A percentile compares a stretch with the other conserved stretches of the same genome.
Conservation (phyloP, 2,329 filamentous ascomycete genomes). For the Teratosphaeria zuluensis region DNA sequence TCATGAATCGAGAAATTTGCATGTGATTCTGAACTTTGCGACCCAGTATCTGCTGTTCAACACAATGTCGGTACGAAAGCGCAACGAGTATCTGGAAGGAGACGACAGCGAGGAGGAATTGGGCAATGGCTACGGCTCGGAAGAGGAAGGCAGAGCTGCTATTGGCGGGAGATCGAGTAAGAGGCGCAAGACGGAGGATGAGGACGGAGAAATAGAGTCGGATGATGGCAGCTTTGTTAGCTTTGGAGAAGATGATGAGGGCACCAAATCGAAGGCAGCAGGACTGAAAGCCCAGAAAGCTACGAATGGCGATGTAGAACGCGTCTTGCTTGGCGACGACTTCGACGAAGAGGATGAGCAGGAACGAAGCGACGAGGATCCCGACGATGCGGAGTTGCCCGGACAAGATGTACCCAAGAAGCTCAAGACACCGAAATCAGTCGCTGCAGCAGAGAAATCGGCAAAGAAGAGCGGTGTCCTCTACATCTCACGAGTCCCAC, state of each 20-base stretch:
- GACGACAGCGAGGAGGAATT: conserved; percentile 35
- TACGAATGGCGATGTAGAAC: background rate
- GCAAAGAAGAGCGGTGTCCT: conserved; percentile 68
- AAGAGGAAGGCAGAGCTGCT: conserved; percentile 54
- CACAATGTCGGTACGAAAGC: conserved; percentile 57
- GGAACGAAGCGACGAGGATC: conserved; percentile 5
- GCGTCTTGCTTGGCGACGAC: conserved; percentile 5
- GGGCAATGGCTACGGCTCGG: conserved; percentile 52
- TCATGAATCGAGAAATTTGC: background rate
- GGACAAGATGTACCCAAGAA: conserved; percentile 3
- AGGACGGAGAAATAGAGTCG: conserved; percentile 38
- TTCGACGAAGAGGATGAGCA: conserved; percentile 14
- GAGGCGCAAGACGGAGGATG: conserved; percentile 52
- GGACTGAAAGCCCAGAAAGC: background rate
- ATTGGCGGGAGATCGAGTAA: conserved; percentile 44
- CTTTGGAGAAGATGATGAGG: background rate
- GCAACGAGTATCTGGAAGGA: conserved; percentile 59
- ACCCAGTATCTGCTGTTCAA: background rate
- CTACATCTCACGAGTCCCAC: conserved; percentile 74
- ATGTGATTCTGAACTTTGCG: background rate
- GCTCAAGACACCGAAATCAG: conserved; percentile 49
- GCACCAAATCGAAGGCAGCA: background rate
- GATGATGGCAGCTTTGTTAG: conserved; percentile 16
- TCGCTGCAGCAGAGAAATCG: conserved; percentile 54
- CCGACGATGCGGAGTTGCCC: background rate